Base-by-base conservation (phyloP, 345 rosid genomes). In the Populus ilicifolia region DNA sequence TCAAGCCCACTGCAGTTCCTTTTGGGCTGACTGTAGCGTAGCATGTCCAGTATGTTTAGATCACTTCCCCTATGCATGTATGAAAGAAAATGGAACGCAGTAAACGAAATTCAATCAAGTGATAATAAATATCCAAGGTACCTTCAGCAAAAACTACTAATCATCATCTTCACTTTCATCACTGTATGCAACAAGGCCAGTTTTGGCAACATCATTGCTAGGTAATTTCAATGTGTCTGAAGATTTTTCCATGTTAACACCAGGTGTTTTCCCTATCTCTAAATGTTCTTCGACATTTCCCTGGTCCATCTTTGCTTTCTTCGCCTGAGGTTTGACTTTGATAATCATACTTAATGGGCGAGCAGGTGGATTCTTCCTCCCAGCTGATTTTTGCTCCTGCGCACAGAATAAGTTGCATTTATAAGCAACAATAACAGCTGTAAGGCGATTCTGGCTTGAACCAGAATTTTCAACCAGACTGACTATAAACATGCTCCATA, bases 161-260 rank as follows among this genome's bases (percentile, higher is more conserved):
- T 78, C 81, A 69, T 91, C 94, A 10, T 88, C 93, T 67, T 92
- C 98, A 76, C 97, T 92, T 75, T 95, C 96, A 78, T 96, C 97
- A 87, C 98, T 91, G 82, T 96, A 93, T 36, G 91, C 83, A 81
- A 96, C 97, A 76, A 93, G 85, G 67, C 90, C 88, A 17, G 84
- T 83, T 77, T 78, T 82, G 44, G 80, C 76, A 79, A 75, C 79
- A 79, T 78, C 70, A 59, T 63, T 81, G 27, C 72, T 70, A 48
- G 70, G 73, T 30, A 70, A 44, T 78, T 82, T 76, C 61, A 50
- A 79, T 6, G 50, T 75, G 5, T 77, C 85, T n/a, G 90, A 72
- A 41, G 89, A 77, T 77, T 90, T 73, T 63, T 23, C 80, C 5
- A 77, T 33, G 56, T 69, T 75, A 80, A 54, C 77, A 52, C 68